Base-by-base conservation (phyloP, 352 stramenopile species). In the Blastocystis sp. region DNA sequence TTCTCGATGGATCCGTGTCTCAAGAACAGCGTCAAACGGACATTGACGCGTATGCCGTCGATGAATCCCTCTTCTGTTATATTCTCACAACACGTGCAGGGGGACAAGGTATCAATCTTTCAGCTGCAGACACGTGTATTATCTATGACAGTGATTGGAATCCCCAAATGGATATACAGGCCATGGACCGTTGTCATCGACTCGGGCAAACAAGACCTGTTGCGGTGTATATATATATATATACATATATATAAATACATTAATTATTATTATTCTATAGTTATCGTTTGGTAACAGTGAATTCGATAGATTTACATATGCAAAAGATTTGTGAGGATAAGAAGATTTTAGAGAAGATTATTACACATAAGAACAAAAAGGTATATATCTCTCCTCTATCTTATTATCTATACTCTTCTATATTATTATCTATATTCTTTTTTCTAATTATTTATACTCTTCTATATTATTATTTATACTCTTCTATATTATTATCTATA, bases 141-240 rank as follows among this genome's bases (percentile, higher is more conserved):
- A 94, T 98, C 68, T 98, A 95, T 65, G 92, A 98, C 67, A 93
- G 79, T 64, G 91, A 98, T 68, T 98, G 89, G 88, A 98, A 99
- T 70, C 91, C 91, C n/a, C 79, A 84, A 7, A 86, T 88, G 76
- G 82, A 92, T 55, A 80, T 81, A 2, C 82, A 92, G 42, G 82
- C 82, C 1, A 79, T 87, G 62, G 82, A 88, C 72, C 79, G 82
- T 6, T 77, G 78, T 1, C 82, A 92, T 72, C 79, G 82, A 55
- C 88, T 92, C 30, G 82, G 82, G 16, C 71, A 75, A 35, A 73
- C 32, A 21, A 44, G 28, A 10, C 58, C 70, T 28, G 46, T 71
- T 11, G 55, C 35, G 6, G 52, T 62, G 52, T 48, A 48, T n/a
- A 2, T 7, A 2, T 36, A 2, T 7, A 7, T 62, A 42, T 48